These are phyloP conservation scores for Pseudogymnoascus verrucosus DNA, from an alignment of 2,329 filamentous ascomycete genomes.

Conservation along the genomic window DNA sequence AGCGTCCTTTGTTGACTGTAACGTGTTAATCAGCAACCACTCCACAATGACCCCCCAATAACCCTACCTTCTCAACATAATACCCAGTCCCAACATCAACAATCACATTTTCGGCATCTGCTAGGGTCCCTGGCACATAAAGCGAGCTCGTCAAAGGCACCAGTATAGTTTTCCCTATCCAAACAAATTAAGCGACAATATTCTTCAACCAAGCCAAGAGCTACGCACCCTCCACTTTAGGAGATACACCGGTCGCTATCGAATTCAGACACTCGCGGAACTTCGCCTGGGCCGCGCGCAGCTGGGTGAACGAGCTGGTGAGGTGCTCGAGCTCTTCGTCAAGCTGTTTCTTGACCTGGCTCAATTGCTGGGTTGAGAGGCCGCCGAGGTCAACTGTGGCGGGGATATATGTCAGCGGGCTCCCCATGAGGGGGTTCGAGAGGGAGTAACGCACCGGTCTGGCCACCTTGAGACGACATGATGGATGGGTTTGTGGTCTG, in stretches of 20 bases:
- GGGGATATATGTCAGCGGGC: not conserved
- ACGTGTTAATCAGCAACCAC: not conserved
- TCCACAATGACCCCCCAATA: not conserved
- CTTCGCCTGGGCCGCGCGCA: conserved; percentile 82
- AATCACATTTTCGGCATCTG: conserved; percentile 67
- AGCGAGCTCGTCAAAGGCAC: conserved; percentile 93
- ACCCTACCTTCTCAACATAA: conserved; percentile 76
- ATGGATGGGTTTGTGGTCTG: conserved; percentile 6
- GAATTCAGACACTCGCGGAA: conserved; percentile 84
- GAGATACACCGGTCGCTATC: conserved; percentile 52
- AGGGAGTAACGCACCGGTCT: not conserved
- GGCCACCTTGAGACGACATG: conserved; percentile 7
- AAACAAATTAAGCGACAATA: not conserved
- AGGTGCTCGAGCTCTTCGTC: conserved; percentile 95
- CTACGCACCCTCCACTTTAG: conserved; percentile 31
- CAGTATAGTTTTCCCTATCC: conserved; percentile 53
- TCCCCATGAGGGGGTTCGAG: not conserved
- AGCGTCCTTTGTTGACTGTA: conserved; percentile 48
- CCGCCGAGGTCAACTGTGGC: conserved; percentile 58
- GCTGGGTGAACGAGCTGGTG: conserved; percentile 79
- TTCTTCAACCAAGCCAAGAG: conserved; percentile 12
- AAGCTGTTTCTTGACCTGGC: conserved; percentile 88
- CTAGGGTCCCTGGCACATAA: conserved; percentile 79
- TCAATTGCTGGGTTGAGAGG: conserved; percentile 78
- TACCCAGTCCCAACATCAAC: conserved; percentile 94